Percentiles rank a stretch among this genome's conserved stretches.
These are phyloP conservation scores for Alternaria infectoria DNA, from an alignment of 2,329 filamentous ascomycete genomes.

Conservation along the genomic window DNA sequence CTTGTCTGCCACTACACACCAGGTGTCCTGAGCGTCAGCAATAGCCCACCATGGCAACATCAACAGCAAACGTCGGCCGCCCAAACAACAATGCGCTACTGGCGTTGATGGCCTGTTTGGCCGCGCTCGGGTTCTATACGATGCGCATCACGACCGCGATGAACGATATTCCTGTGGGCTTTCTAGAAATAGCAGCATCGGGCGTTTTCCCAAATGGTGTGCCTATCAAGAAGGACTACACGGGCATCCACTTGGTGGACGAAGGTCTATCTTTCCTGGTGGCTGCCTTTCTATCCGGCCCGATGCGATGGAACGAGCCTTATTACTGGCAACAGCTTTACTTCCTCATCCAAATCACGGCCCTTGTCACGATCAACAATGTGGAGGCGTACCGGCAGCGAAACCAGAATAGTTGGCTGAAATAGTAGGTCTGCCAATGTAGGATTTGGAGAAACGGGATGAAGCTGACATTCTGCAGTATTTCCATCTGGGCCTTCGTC, in stretches of 20 bases:
- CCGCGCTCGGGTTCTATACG: conserved; percentile 11
- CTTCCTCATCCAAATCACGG: conserved; percentile 16
- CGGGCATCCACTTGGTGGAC: conserved; percentile 16
- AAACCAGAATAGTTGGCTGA: conserved; percentile 21
- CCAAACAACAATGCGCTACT: conserved; percentile 16
- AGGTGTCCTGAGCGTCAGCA: background rate
- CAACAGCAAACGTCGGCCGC: conserved; percentile 5
- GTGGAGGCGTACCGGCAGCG: conserved; percentile 24
- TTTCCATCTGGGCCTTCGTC: conserved; percentile 11
- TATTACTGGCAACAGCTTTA: conserved; percentile 26
- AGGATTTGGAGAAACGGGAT: background rate
- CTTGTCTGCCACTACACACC: background rate
- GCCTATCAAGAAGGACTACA: conserved; percentile 19
- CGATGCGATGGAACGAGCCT: conserved; percentile 16
- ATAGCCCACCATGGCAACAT: conserved; percentile 12
- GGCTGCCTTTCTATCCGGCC: conserved; percentile 17
- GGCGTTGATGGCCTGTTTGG: background rate
- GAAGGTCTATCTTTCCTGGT: conserved; percentile 15
- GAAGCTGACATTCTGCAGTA: conserved; percentile 4
- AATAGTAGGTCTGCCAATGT: conserved; percentile 16
- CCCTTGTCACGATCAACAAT: conserved; percentile 13
- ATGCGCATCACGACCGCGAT: conserved; percentile 18
- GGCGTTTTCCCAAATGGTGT: conserved; percentile 17
- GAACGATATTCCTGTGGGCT: conserved; percentile 10
- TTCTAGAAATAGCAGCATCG: background rate